Conservation (phyloP, 2,329 filamentous ascomycete species). For the Fonsecaea multimorphosa region DNA sequence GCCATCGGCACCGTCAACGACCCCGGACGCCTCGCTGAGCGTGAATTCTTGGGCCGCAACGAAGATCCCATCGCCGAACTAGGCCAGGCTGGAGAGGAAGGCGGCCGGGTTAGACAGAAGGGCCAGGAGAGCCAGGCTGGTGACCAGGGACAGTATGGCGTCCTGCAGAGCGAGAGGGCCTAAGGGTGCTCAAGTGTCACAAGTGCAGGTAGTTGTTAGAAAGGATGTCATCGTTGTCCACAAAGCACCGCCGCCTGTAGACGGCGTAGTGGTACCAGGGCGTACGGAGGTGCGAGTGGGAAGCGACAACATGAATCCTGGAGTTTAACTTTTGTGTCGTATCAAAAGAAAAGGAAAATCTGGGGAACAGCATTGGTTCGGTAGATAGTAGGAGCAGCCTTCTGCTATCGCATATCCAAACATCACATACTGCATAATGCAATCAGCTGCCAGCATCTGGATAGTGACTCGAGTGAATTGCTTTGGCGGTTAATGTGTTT, state of each 20-base stretch:
- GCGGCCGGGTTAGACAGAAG: conserved; percentile 39
- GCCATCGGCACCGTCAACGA: conserved; percentile 63
- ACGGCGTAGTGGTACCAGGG: background rate
- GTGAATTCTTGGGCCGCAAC: conserved; percentile 43
- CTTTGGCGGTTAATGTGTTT: background rate
- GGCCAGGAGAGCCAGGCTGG: conserved; percentile 33
- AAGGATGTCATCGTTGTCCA: background rate
- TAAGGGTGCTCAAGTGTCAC: background rate
- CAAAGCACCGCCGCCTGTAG: background rate
- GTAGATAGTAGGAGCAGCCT: background rate
- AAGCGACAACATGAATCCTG: background rate
- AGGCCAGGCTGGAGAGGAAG: conserved; percentile 38
- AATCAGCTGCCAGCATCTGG: background rate
- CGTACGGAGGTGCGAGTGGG: background rate
- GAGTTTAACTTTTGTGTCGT: background rate
- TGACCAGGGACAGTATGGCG: conserved; percentile 29
- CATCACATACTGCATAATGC: conserved; percentile 1
- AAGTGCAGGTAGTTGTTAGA: too few relatives aligned
- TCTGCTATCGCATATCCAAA: background rate
- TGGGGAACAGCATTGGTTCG: conserved; percentile 1
- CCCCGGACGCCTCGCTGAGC: conserved; percentile 58
- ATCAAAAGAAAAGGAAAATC: background rate
- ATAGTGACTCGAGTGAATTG: background rate
- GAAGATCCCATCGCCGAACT: conserved; percentile 34
- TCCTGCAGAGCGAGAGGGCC: conserved; percentile 32